Evolutionary conservation across 2,329 filamentous ascomycete genomes (phyloP), one percentile per base, ranked within the genome.

Genomic region (Dichotomopilus funicola): DNA sequence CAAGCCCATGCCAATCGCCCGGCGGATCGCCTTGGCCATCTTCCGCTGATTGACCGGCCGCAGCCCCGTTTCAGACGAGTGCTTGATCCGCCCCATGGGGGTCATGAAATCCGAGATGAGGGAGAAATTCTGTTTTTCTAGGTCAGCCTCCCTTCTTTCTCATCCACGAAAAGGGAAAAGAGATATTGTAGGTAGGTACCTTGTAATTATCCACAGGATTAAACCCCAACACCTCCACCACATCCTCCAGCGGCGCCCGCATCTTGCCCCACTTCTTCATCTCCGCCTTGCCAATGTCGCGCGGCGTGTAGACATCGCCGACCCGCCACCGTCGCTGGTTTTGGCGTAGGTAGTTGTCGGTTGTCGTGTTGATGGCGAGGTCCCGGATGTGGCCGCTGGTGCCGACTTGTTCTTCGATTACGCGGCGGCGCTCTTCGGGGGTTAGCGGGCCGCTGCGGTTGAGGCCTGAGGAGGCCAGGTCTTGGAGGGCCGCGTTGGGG

Each of bases 61-160:
- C 59, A 99, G 76, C 11, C 89, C 90, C 0, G 91, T 97, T 31
- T 85, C 76, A 5, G 71, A 78, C n/a, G 81, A 78, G 69, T 87
- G 84, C 73, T 83, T 88, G 70, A 99, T 96, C 57, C 91, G 83
- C 50, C 92, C 94, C 74, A 89, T 88, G 9, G 85, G 73, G 0
- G 88, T 90, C 66, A 94, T 87, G 70, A 88, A 96, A 70, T 96
- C 91, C 36, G 88, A 88, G 72, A 97, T 87, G 59, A 99, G 82
- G 40, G 88, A 83, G 70, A 95, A 95, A 73, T 99, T 99, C 91
- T 96, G 48, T n/a, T n/a, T n/a, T n/a, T n/a, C n/a, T n/a, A n/a
- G n/a, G n/a, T n/a, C n/a, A n/a, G n/a, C n/a, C n/a, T n/a, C n/a
- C n/a, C n/a, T n/a, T n/a, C n/a, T n/a, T n/a, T n/a, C n/a, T n/a